Conservation (phyloP, 2,329 filamentous ascomycete species). For the Colletotrichum shisoi region DNA sequence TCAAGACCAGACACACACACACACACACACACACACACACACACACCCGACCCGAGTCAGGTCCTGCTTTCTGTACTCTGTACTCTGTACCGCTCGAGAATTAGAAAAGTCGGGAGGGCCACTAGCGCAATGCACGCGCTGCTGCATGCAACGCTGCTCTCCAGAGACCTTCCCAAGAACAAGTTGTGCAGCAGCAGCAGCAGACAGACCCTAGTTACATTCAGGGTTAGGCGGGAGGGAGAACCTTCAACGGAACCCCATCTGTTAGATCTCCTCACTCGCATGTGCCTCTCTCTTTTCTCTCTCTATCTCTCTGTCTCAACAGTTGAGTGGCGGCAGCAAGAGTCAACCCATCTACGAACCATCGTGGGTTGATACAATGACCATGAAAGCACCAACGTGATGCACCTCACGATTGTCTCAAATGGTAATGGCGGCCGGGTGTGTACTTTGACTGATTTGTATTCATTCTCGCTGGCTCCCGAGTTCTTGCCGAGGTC, state of each 20-base stretch:
- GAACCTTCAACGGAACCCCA: neutral
- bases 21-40: neutral
- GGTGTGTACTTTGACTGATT: slow-evolving; percentile 25
- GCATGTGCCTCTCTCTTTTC: neutral
- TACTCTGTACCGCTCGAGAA: neutral
- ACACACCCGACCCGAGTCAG: neutral
- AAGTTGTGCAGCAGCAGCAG: neutral
- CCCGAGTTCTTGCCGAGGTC: slow-evolving; percentile 25
- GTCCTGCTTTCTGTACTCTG: too few relatives aligned
- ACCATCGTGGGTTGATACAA: neutral
- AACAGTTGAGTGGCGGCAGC: neutral
- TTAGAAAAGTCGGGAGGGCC: neutral
- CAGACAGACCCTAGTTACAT: neutral
- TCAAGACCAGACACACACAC: neutral
- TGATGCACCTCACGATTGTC: neutral
- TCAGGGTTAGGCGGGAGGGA: neutral
- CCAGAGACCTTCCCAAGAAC: neutral
- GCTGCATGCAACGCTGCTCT: slow-evolving; percentile 11
- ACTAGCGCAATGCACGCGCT: slow-evolving; percentile 16
- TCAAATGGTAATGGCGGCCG: neutral
- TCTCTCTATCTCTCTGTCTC: neutral
- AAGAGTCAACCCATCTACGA: neutral
- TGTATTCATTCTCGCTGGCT: slow-evolving; percentile 36
- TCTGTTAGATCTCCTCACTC: slow-evolving; percentile 5
- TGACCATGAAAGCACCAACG: too few relatives aligned